phyloP scores from a whole-genome alignment of 176 grass and related monocot species.

The Eleusine indica region DNA sequence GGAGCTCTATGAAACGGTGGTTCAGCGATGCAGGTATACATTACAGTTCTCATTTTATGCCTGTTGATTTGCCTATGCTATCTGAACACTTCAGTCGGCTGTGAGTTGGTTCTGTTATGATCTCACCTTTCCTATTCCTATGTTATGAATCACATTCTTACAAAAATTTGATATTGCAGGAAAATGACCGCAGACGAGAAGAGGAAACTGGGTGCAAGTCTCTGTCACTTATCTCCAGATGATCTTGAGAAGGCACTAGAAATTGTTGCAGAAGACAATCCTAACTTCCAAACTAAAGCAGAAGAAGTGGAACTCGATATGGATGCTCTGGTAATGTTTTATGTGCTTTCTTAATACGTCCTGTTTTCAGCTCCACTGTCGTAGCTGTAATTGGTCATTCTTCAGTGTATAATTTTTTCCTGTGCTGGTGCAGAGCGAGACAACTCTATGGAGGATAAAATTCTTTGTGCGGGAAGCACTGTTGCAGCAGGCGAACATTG shows the following conservation, averaged over 20 bases:
- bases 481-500: slow-evolving; percentile 52
- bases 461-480: slow-evolving; percentile 83
- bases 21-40: slow-evolving; percentile 80
- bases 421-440: slow-evolving; percentile 70
- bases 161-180: slow-evolving; percentile 44
- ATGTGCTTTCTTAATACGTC: not conserved
- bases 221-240: slow-evolving; percentile 76
- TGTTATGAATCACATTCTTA: not conserved
- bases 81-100: not conserved
- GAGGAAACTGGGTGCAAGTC: slow-evolving; percentile 83
- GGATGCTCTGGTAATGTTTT: slow-evolving; percentile 78
- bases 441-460: slow-evolving; percentile 87
- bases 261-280: slow-evolving; percentile 91
- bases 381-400: not conserved
- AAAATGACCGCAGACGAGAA: slow-evolving; percentile 97
- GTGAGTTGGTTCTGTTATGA: not conserved
- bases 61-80: not conserved
- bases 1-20: slow-evolving; percentile 57
- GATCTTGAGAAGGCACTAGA: slow-evolving; percentile 91
- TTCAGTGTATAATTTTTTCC: not conserved
- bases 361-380: not conserved
- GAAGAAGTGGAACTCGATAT: slow-evolving; percentile 93
- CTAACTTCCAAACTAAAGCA: slow-evolving; percentile 61
- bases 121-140: not conserved
- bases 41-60: slow-evolving; percentile 5